These are phyloP conservation scores for Panus rudis DNA, from an alignment of 768 basidiomycete species.

Conservation along the genomic window DNA sequence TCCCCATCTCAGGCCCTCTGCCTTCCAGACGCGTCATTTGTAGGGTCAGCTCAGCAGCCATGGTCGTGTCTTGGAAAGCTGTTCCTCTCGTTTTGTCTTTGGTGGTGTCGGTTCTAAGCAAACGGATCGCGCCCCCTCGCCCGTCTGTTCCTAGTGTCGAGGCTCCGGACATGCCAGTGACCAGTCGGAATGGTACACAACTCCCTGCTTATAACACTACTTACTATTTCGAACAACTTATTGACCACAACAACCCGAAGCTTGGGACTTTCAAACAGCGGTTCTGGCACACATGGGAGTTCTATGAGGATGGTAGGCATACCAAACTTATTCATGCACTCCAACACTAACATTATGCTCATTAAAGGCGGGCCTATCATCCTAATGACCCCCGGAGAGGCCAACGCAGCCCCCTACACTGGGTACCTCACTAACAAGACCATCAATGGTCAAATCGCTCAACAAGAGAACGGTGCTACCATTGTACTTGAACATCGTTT, in stretches of 20 bases:
- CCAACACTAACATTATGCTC: not conserved
- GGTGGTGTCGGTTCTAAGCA: too few species aligned
- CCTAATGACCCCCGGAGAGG: constrained; percentile 61
- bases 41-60: too few species aligned
- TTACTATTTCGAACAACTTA: constrained; percentile 48
- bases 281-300: constrained; percentile 66
- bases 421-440: constrained; percentile 60
- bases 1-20: too few species aligned
- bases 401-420: constrained; percentile 38
- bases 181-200: constrained; percentile 18
- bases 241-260: constrained; percentile 49
- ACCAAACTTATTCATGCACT: not conserved
- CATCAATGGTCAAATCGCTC: constrained; percentile 58
- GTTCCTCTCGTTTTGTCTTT: too few species aligned
- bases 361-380: constrained; percentile 47
- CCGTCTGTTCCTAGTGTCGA: constrained; percentile 16
- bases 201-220: constrained; percentile 27
- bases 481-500: constrained; percentile 69
- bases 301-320: constrained; percentile 37
- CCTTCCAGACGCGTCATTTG: too few species aligned
- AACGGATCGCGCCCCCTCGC: constrained; percentile 3
- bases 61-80: too few species aligned
- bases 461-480: constrained; percentile 56
- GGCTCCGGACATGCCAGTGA: constrained; percentile 14
- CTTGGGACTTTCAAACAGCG: constrained; percentile 74